Percentiles rank a stretch among this genome's conserved stretches.
These are phyloP conservation scores for Leishmania aethiopica DNA, from an alignment of 208 protist genomes.

Conservation along the genomic window DNA sequence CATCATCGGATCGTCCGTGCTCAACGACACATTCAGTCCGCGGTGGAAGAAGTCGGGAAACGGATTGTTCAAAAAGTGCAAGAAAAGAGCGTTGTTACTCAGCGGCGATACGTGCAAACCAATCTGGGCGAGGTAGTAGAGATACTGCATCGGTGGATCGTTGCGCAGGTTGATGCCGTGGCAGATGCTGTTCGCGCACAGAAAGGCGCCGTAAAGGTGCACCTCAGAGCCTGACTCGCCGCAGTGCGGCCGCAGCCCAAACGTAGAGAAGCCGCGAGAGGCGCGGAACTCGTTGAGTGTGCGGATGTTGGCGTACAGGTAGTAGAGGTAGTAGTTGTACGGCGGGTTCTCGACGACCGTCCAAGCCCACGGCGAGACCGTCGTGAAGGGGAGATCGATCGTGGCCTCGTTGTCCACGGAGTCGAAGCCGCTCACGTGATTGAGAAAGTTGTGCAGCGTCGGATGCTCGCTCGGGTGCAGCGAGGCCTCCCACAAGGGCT, in stretches of 20 bases:
- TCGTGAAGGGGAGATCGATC: conserved; percentile 86
- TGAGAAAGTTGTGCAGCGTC: conserved; percentile 96
- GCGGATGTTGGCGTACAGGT: conserved; percentile 98
- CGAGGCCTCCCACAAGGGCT: conserved; percentile 98
- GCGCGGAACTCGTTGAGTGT: conserved; percentile 97
- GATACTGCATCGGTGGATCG: conserved; percentile 96
- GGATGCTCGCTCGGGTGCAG: conserved; percentile 95
- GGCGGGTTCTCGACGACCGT: conserved; percentile 96
- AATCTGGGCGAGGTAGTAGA: conserved; percentile 99
- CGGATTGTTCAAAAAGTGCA: conserved; percentile 97
- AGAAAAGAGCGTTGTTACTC: conserved; percentile 99
- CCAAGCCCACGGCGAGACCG: conserved; percentile 94
- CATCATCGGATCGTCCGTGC: conserved; percentile 96
- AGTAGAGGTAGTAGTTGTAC: conserved; percentile 99
- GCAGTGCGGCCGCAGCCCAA: conserved; percentile 98
- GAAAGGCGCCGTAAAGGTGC: conserved; percentile 95
- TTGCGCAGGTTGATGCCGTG: conserved; percentile 98
- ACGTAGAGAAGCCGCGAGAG: conserved; percentile 93
- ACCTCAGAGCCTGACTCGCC: conserved; percentile 95
- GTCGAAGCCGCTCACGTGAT: conserved; percentile 98
- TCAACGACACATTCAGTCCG: conserved; percentile 98
- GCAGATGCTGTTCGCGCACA: conserved; percentile 96
- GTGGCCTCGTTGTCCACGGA: conserved; percentile 99
- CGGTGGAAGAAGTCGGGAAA: conserved; percentile 96
- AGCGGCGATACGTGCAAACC: conserved; percentile 99